phyloP scores from a whole-genome alignment of 139 green algal species.

The Micromonas commoda region DNA sequence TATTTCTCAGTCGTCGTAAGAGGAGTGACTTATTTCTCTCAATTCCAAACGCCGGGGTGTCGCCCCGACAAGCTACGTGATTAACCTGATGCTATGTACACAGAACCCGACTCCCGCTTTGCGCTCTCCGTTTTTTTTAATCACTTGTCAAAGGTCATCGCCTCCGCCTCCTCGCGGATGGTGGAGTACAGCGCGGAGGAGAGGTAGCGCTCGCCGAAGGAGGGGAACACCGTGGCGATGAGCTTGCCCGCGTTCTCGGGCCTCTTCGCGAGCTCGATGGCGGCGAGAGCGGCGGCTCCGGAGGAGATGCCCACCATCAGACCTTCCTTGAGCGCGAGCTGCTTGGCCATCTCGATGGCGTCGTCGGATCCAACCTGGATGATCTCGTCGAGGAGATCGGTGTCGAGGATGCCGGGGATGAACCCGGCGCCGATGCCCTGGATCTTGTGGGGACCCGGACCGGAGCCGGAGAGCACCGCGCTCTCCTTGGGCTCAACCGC shows the following conservation, averaged over 20 bases:
- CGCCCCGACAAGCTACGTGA: too few relatives aligned
- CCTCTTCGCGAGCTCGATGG: constrained; percentile 62
- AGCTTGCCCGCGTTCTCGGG: constrained; percentile 90
- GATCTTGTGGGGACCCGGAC: constrained; percentile 95
- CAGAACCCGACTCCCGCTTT: too few relatives aligned
- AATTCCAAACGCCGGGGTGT: too few relatives aligned
- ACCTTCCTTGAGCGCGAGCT: constrained; percentile 80
- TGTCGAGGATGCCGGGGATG: constrained; percentile 90
- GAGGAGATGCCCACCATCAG: constrained; percentile 51
- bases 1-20: too few relatives aligned
- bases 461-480: constrained; percentile 80
- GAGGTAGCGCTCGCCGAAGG: constrained; percentile 92
- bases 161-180: constrained; percentile 44
- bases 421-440: constrained; percentile 97
- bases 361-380: constrained; percentile 81
- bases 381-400: constrained; percentile 77
- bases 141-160: constrained; percentile 34
- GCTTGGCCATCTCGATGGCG: constrained; percentile 71
- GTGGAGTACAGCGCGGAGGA: constrained; percentile 81
- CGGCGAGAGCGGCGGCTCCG: constrained; percentile 47
- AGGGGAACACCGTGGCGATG: constrained; percentile 80
- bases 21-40: too few relatives aligned
- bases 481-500: constrained; percentile 92
- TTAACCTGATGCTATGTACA: too few relatives aligned
- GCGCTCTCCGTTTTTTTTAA: background rate